phyloP scores from a whole-genome alignment of 106 monocot genomes.

The Dactylorhiza incarnata region DNA sequence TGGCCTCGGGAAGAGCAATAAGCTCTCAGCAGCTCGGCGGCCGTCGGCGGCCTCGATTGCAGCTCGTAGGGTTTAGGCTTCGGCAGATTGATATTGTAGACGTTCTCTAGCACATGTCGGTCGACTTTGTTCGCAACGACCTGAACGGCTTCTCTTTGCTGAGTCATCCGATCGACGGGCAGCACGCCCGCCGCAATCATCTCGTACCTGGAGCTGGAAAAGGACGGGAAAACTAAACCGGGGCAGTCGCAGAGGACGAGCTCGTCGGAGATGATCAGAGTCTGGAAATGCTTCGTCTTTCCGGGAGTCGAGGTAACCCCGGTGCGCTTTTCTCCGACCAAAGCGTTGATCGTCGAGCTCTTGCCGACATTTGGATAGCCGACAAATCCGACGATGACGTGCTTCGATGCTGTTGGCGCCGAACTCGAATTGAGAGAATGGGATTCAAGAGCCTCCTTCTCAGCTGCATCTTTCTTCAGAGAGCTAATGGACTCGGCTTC shows the following conservation, averaged over 20 bases:
- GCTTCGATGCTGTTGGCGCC: slow-evolving; percentile 20
- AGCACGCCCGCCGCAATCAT: slow-evolving; percentile 94
- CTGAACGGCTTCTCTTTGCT: slow-evolving; percentile 75
- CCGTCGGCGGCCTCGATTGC: slow-evolving; percentile 51
- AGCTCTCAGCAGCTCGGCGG: slow-evolving; percentile 62
- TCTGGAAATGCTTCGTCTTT: slow-evolving; percentile 98
- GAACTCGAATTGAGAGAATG: slow-evolving; percentile 19
- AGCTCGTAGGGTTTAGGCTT: slow-evolving; percentile 75
- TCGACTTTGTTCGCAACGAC: slow-evolving; percentile 70
- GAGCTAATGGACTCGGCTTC: slow-evolving; percentile 65
- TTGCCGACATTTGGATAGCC: slow-evolving; percentile 98
- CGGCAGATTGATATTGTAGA: slow-evolving; percentile 72
- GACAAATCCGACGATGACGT: slow-evolving; percentile 90
- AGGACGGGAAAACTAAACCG: slow-evolving; percentile 92
- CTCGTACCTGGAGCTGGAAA: slow-evolving; percentile 85
- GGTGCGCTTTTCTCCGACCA: slow-evolving; percentile 77
- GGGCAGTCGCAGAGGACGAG: slow-evolving; percentile 96
- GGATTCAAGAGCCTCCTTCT: slow-evolving; percentile 7
- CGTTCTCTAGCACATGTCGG: slow-evolving; percentile 35
- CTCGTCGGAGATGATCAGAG: slow-evolving; percentile 81
- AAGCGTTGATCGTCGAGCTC: slow-evolving; percentile 93
- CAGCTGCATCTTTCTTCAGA: slow-evolving; percentile 11
- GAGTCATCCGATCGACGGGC: slow-evolving; percentile 81
- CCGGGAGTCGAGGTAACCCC: slow-evolving; percentile 96
- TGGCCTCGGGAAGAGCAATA: slow-evolving; percentile 88